A percentile compares a stretch with the other conserved stretches of the same genome.
These are phyloP conservation scores for Penicillium canescens DNA, from an alignment of 495 filamentous ascomycete species.

Conservation along the genomic window DNA sequence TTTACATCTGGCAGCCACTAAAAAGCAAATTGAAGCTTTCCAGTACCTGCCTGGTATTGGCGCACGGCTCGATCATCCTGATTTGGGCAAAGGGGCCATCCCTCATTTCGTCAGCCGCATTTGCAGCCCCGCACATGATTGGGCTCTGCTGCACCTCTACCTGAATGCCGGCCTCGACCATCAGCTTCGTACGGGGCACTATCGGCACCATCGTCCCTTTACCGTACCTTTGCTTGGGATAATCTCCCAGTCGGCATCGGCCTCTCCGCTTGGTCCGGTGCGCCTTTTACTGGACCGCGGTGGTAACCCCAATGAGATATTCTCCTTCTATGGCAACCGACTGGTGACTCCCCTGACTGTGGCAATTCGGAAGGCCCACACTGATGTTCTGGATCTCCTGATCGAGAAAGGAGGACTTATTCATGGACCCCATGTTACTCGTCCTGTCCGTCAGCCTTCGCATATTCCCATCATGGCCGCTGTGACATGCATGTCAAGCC, in stretches of 20 bases:
- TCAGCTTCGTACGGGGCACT: not conserved
- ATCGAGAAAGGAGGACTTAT: not conserved
- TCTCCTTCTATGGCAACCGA: not conserved
- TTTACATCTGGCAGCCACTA: not conserved
- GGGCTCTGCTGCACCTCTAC: not conserved
- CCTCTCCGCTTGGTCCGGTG: not conserved
- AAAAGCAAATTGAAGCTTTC: not conserved
- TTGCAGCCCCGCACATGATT: not conserved
- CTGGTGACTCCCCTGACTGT: not conserved
- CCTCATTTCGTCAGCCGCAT: not conserved
- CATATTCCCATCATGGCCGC: slow-evolving; percentile 1
- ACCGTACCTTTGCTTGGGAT: not conserved
- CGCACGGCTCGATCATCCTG: not conserved
- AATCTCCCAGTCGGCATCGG: not conserved
- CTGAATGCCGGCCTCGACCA: not conserved
- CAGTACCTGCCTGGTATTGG: not conserved
- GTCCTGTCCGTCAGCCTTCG: not conserved
- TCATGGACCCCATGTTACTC: slow-evolving; percentile 1
- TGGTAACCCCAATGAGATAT: slow-evolving; percentile 1
- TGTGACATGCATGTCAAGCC: not conserved
- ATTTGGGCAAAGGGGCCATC: not conserved
- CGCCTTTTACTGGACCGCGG: not conserved
- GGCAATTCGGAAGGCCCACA: not conserved
- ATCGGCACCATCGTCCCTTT: not conserved
- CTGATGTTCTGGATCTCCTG: not conserved